Conservation (phyloP, 805 yeast species). For the Candida takata region DNA sequence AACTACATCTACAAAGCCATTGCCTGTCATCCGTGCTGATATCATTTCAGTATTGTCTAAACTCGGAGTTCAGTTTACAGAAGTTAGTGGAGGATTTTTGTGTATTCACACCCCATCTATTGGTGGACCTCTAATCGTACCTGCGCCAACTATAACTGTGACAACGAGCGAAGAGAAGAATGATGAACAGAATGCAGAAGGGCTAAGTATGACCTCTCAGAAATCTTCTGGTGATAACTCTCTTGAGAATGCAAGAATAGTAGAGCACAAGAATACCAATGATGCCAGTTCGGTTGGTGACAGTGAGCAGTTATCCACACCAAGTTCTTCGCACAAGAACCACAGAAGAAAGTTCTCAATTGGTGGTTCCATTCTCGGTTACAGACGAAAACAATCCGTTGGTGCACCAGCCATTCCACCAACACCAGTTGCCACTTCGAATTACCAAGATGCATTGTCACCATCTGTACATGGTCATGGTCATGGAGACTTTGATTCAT, state of each 20-base stretch:
- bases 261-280: constrained; percentile 6
- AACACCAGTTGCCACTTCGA: constrained; percentile 45
- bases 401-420: constrained; percentile 39
- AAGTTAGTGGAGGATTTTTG: constrained; percentile 89
- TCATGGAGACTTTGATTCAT: constrained; percentile 32
- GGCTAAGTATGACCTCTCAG: constrained; percentile 8
- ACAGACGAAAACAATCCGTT: constrained; percentile 35
- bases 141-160: neutral
- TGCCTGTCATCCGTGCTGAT: constrained; percentile 81
- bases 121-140: constrained; percentile 2
- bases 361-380: constrained; percentile 48
- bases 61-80: constrained; percentile 75
- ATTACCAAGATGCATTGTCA: constrained; percentile 23
- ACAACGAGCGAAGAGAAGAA: constrained; percentile 1
- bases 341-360: constrained; percentile 61
- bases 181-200: constrained; percentile 5
- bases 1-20: constrained; percentile 87
- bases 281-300: constrained; percentile 15
- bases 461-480: constrained; percentile 24
- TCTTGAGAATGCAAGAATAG: constrained; percentile 1
- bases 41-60: constrained; percentile 69
- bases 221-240: constrained; percentile 11
- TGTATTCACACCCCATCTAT: constrained; percentile 63
- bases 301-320: constrained; percentile 18
- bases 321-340: constrained; percentile 25